A percentile compares a stretch with the other conserved stretches of the same genome.
These are phyloP conservation scores for Auricularia sp. DNA, from an alignment of 768 basidiomycete species.

Conservation along the genomic window DNA sequence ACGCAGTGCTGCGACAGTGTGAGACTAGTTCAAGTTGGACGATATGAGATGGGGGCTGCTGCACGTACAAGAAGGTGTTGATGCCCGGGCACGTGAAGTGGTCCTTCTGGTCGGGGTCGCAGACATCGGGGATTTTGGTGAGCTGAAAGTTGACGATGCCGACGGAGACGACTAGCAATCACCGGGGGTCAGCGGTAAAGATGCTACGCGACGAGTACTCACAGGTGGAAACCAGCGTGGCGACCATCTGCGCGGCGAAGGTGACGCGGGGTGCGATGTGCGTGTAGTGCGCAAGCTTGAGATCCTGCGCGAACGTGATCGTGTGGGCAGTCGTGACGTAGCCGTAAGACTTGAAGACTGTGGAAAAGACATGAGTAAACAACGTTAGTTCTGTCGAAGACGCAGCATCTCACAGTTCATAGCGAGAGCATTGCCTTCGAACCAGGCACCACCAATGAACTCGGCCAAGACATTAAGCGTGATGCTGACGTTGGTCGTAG, in stretches of 20 bases:
- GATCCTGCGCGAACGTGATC: constrained; percentile 20
- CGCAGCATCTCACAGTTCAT: constrained; percentile 15
- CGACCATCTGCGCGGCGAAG: constrained; percentile 27
- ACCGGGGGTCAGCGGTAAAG: too few species aligned
- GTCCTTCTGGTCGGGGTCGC: constrained; percentile 22
- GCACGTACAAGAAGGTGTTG: constrained; percentile 25
- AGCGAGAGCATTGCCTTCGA: constrained; percentile 25
- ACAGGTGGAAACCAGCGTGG: constrained; percentile 25
- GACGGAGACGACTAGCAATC: constrained; percentile 13
- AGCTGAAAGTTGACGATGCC: constrained; percentile 23
- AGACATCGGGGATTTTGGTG: constrained; percentile 25
- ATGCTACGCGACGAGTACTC: neutral
- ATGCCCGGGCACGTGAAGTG: constrained; percentile 28
- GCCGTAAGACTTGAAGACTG: constrained; percentile 27
- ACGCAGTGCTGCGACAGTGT: constrained; percentile 17
- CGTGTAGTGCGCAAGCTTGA: constrained; percentile 29
- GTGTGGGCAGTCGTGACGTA: constrained; percentile 23
- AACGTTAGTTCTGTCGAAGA: too few species aligned
- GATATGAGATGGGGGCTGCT: too few species aligned
- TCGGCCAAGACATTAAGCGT: constrained; percentile 31
- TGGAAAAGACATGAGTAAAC: too few species aligned
- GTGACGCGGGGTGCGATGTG: constrained; percentile 22
- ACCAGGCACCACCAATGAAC: constrained; percentile 28
- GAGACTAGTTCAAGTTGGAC: too few species aligned
- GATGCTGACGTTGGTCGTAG: constrained; percentile 28